These are phyloP conservation scores for Geum urbanum DNA, from an alignment of 306 rosid genomes.

Conservation along the genomic window DNA sequence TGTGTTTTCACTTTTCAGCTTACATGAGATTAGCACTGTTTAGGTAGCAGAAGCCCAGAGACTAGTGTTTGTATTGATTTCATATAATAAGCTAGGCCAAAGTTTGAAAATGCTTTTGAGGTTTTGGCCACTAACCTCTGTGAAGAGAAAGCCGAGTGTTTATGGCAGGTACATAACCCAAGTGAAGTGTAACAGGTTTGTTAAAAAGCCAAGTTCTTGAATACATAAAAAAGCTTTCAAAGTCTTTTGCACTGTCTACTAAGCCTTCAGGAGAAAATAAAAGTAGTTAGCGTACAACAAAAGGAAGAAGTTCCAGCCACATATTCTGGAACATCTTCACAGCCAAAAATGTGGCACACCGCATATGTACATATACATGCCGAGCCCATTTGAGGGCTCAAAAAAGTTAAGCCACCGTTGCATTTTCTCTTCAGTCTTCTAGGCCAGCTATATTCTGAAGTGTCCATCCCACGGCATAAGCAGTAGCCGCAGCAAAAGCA, in stretches of 20 bases:
- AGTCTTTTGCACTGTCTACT: not conserved
- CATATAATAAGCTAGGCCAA: not conserved
- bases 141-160: no score
- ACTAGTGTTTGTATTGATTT: not conserved
- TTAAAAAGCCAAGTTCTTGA: no score
- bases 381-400: not conserved
- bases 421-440: constrained; percentile 12
- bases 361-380: not conserved
- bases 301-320: not conserved
- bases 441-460: constrained; percentile 42
- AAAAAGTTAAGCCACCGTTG: not conserved
- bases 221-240: no score
- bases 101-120: not conserved
- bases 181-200: not conserved
- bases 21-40: not conserved
- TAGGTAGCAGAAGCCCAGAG: no score
- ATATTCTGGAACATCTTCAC: no score
- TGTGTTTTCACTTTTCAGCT: not conserved
- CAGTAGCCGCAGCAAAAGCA: constrained; percentile 46
- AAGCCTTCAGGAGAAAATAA: not conserved
- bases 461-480: constrained; percentile 46
- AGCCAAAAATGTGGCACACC: not conserved
- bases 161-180: not conserved
- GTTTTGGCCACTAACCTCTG: not conserved
- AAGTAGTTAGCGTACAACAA: not conserved